These are phyloP conservation scores for Lenzites betulinus DNA, from an alignment of 768 basidiomycete species.

Conservation along the genomic window DNA sequence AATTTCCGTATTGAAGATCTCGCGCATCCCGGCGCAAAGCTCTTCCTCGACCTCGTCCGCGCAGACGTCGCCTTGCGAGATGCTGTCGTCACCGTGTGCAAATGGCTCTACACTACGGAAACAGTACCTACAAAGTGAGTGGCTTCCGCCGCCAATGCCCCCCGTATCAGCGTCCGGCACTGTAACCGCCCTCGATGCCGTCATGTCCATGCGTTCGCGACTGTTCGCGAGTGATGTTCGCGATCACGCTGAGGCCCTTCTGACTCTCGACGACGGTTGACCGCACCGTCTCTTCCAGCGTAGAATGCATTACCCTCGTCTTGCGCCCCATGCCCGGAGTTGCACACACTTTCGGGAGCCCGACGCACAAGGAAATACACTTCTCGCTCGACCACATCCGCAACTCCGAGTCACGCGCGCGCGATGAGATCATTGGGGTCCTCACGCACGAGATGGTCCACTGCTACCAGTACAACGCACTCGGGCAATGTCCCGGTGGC, in stretches of 20 bases:
- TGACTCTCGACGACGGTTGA: constrained; percentile 6
- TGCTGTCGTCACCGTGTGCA: constrained; percentile 43
- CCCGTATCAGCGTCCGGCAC: background rate
- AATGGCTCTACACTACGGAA: constrained; percentile 46
- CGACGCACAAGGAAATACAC: constrained; percentile 70
- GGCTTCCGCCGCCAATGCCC: background rate
- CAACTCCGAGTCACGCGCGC: constrained; percentile 42
- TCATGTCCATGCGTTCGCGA: constrained; percentile 36
- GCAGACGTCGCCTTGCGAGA: constrained; percentile 40
- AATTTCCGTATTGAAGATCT: constrained; percentile 60
- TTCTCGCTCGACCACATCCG: constrained; percentile 68
- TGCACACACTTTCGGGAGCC: constrained; percentile 63
- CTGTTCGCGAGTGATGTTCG: constrained; percentile 29
- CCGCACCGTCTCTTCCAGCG: constrained; percentile 38
- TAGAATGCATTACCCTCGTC: constrained; percentile 56
- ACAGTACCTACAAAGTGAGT: constrained; percentile 51
- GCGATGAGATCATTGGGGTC: constrained; percentile 69
- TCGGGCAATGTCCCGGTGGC: constrained; percentile 63
- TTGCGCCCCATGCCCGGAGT: constrained; percentile 61
- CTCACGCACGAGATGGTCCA: constrained; percentile 78
- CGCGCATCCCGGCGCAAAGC: constrained; percentile 53
- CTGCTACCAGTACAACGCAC: constrained; percentile 71
- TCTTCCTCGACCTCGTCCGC: constrained; percentile 57
- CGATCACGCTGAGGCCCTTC: constrained; percentile 14
- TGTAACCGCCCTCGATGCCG: constrained; percentile 31